These are phyloP conservation scores for Lentinula sp. DNA, from an alignment of 768 basidiomycete genomes.

Conservation along the genomic window DNA sequence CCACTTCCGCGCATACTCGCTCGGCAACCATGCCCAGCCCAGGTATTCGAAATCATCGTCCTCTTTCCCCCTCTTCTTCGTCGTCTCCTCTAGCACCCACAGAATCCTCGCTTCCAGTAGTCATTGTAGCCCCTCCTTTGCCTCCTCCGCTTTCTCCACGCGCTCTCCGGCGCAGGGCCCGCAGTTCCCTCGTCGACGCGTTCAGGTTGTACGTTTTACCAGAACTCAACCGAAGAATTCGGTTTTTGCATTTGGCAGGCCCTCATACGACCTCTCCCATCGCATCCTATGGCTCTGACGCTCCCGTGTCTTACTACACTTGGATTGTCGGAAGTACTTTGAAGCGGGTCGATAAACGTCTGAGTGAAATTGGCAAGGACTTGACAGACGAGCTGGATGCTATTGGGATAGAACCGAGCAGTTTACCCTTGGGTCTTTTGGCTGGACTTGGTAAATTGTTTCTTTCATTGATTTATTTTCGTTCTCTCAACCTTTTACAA, in stretches of 20 bases:
- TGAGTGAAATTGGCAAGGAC: slow-evolving; percentile 30
- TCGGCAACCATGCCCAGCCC: slow-evolving; percentile 11
- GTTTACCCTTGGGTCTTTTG: neutral
- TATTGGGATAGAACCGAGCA: neutral
- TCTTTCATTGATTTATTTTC: neutral
- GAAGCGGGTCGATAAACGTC: slow-evolving; percentile 34
- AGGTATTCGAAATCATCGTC: neutral
- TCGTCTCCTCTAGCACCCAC: neutral
- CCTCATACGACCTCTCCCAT: slow-evolving; percentile 21
- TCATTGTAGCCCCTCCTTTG: slow-evolving; percentile 14
- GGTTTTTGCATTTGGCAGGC: slow-evolving; percentile 15
- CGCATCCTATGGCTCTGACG: slow-evolving; percentile 4
- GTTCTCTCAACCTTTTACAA: neutral
- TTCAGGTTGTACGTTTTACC: slow-evolving; percentile 58
- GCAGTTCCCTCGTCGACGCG: slow-evolving; percentile 61
- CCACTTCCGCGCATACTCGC: slow-evolving; percentile 7
- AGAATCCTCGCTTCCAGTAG: slow-evolving; percentile 11
- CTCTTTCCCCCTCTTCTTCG: neutral
- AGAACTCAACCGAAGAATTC: slow-evolving; percentile 34
- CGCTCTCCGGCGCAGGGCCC: slow-evolving; percentile 53
- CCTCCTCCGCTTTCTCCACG: slow-evolving; percentile 24
- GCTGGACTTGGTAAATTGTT: neutral
- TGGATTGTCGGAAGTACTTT: slow-evolving; percentile 55
- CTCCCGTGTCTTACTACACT: slow-evolving; percentile 28
- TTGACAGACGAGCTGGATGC: neutral